Evolutionary conservation across 2,329 filamentous ascomycete genomes (phyloP).

Genomic region (Xylariaceae sp.): DNA sequence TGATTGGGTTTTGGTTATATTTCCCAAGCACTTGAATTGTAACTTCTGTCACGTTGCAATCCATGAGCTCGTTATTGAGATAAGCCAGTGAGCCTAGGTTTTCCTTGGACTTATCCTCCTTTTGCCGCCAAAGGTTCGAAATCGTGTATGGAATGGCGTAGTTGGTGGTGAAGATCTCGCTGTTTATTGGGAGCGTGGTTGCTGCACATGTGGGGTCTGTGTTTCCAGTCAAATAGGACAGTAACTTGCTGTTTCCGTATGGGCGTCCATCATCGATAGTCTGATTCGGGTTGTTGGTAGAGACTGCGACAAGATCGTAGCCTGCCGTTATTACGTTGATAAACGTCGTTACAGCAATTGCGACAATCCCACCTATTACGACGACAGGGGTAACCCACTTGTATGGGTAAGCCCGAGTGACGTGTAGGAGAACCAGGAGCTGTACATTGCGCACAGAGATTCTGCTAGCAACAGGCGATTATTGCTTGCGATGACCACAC

Average conservation of each 20-base stretch:
- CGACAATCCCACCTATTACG: slow-evolving; percentile 22
- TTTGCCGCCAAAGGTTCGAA: slow-evolving; percentile 8
- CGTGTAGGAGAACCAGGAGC: slow-evolving; percentile 16
- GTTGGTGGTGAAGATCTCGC: slow-evolving; percentile 23
- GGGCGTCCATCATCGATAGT: background rate
- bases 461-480: too few species aligned
- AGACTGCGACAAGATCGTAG: slow-evolving; percentile 15
- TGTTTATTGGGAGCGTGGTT: slow-evolving; percentile 16
- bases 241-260: background rate
- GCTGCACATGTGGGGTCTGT: slow-evolving; percentile 6
- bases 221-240: background rate
- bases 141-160: slow-evolving; percentile 23
- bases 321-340: slow-evolving; percentile 11
- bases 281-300: background rate
- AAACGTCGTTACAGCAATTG: slow-evolving; percentile 24
- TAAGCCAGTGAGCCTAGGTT: slow-evolving; percentile 19
- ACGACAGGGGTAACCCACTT: slow-evolving; percentile 31
- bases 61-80: slow-evolving; percentile 2
- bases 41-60: slow-evolving; percentile 23
- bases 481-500: too few species aligned
- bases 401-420: slow-evolving; percentile 28
- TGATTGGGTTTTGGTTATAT: slow-evolving; percentile 5
- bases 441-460: too few species aligned
- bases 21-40: slow-evolving; percentile 10
- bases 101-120: background rate